Evolutionary conservation across 768 basidiomycete species (phyloP).

Genomic region (Pulveroboletus ravenelii): DNA sequence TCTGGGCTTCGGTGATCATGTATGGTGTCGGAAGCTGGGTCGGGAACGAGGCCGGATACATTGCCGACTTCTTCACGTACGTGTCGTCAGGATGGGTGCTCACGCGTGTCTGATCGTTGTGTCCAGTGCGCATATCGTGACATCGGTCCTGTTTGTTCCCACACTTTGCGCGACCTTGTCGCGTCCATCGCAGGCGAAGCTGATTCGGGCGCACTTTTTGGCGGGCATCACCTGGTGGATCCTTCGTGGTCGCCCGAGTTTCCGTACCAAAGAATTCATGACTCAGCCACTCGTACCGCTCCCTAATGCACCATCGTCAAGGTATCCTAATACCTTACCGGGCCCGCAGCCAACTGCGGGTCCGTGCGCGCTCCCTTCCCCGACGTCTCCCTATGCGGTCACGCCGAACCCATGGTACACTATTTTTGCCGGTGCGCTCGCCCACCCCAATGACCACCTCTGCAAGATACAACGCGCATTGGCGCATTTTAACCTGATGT

Average conservation of each 20-base stretch:
- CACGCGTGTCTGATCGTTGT: constrained; percentile 1
- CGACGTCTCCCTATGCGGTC: constrained; percentile 32
- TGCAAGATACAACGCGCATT: constrained; percentile 49
- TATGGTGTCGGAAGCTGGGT: constrained; percentile 59
- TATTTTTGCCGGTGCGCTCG: constrained; percentile 47
- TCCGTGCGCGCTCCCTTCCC: constrained; percentile 25
- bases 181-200: constrained; percentile 50
- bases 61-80: constrained; percentile 64
- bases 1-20: constrained; percentile 52
- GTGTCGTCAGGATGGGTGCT: constrained; percentile 21
- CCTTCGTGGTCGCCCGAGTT: constrained; percentile 47
- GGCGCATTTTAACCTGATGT: constrained; percentile 41
- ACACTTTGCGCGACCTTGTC: constrained; percentile 46
- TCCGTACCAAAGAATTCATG: constrained; percentile 51
- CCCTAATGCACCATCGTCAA: constrained; percentile 14
- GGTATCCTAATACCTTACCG: constrained; percentile 21
- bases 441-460: constrained; percentile 56
- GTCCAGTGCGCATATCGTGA: constrained; percentile 62
- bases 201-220: constrained; percentile 59
- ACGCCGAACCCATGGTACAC: constrained; percentile 58
- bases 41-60: constrained; percentile 35
- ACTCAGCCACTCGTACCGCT: constrained; percentile 25
- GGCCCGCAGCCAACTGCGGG: constrained; percentile 20
- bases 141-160: constrained; percentile 58
- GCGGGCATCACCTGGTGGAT: constrained; percentile 51